Base-by-base conservation (phyloP, 495 filamentous ascomycete species). In the Penicillium mononematosum region DNA sequence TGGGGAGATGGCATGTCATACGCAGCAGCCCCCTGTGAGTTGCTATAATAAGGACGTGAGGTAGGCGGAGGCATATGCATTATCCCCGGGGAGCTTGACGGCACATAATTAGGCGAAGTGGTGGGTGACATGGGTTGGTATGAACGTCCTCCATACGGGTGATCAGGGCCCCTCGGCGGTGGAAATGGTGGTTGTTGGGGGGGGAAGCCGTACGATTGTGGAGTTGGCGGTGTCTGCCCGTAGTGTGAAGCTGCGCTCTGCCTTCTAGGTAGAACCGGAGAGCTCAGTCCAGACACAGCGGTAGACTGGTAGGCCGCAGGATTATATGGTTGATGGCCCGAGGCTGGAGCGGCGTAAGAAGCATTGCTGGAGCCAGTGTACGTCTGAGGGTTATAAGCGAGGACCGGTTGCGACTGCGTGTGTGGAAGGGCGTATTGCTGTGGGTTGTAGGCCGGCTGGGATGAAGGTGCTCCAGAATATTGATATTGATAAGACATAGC, bases 391-490 rank as follows among this genome's bases (percentile, higher is more conserved):
- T 70, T 75, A 56, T 76, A 78, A 19, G 60, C 63, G 22, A 71
- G 75, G 32, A 70, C 67, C 31, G 73, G 70, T 42, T 78, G 78
- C 6, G 75, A 75, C 22, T 78, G 75, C 5, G 86, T 83, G 45
- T 88, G 82, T 4, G 88, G 81, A 9, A 83, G 76, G 45, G 80
- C 83, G 68, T 91, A 97, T 50, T 88, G 76, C 70, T 92, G 90
- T 2, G 92, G 92, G 61, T 96, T 95, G 71, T 96, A 96, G 1
- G 83, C 74, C 14, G 78, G 70, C 46, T 83, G 85, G 17, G 74
- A 76, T 31, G 74, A 76, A 27, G 81, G 75, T 43, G 67, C 48
- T 54, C 66, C 70, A 58, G 79, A 72, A 51, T 83, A 77, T 53
- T 86, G 84, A 56, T 87, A 87, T 52, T 85, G 81, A 67, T 86